Base-by-base conservation (phyloP, 257 asterid genomes). In the Scutellaria baicalensis region DNA sequence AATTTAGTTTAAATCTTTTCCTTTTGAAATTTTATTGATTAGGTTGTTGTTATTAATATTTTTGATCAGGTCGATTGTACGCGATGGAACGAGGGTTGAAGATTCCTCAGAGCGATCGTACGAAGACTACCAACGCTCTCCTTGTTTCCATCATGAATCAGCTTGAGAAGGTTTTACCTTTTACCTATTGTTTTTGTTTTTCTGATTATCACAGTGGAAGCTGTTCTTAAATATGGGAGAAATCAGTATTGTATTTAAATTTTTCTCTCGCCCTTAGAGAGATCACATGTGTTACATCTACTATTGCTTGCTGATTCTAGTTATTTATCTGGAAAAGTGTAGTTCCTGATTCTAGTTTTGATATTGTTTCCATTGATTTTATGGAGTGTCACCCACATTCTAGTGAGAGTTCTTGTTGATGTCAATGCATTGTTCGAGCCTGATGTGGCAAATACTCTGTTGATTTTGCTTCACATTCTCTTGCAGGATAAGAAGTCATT, bases 1-100 rank as follows among this genome's bases (percentile, higher is more conserved):
- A 51, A 51, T 50, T 61, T 10, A 55, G 21, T 48, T 59, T 1
- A 17, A 6, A 8, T 59, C 9, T 40, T 27, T 44, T 9, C 40
- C 3, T 17, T 27, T 14, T 12, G 54, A 33, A 16, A 58, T 59
- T 54, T 9, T 31, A 5, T n/a, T n/a, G n/a, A n/a, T n/a, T n/a
- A n/a, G n/a, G n/a, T n/a, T n/a, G n/a, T n/a, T n/a, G n/a, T 71
- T 20, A 17, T 9, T 12, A 40, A 48, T 40, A 59, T 18, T 58
- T 56, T 48, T 70, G 75, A 61, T 33, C 81, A 94, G 97, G 97
- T 83, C 89, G 99, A 69, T 79, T 94, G 84, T 91, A 94, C 77
- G 99, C 95, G 48, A 91, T 94, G 99, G 99, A 94, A 67, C 88
- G 90, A 75, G 99, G 99, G 12, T 66, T 94, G 77, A 82, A 51